phyloP scores from a whole-genome alignment of 148 eudicot genomes.

The Silene uniflora region DNA sequence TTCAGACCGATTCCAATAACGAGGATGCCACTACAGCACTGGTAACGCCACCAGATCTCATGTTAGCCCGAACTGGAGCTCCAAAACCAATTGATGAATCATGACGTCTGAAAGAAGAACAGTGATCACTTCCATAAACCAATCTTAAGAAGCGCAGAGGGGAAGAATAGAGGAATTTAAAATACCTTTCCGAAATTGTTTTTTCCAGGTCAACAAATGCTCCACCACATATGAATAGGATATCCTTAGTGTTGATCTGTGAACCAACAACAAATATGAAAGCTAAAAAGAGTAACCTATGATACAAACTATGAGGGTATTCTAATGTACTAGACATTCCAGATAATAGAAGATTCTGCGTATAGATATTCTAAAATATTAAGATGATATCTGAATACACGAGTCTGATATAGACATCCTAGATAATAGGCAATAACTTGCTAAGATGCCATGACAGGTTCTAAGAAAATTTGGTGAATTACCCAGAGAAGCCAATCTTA shows the following conservation, averaged over 20 bases:
- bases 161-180: background rate
- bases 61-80: slow-evolving; percentile 93
- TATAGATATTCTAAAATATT: background rate
- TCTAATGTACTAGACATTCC: background rate
- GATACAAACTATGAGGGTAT: background rate
- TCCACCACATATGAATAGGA: slow-evolving; percentile 96
- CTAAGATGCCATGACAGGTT: background rate
- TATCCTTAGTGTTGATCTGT: slow-evolving; percentile 96
- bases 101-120: slow-evolving; percentile 64
- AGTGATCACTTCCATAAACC: background rate
- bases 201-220: slow-evolving; percentile 97
- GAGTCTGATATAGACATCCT: background rate
- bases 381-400: background rate
- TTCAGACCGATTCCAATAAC: slow-evolving; percentile 53
- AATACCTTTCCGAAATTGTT: slow-evolving; percentile 93
- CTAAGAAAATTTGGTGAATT: background rate
- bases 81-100: slow-evolving; percentile 99
- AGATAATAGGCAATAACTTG: background rate
- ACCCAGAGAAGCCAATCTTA: too few species aligned
- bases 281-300: background rate
- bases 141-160: background rate
- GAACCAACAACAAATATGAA: slow-evolving; percentile 4
- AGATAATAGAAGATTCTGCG: background rate
- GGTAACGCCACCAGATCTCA: slow-evolving; percentile 76
- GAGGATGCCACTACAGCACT: slow-evolving; percentile 75